Evolutionary conservation across 805 yeast genomes (phyloP).

Genomic region (Saccharomycopsis babjevae): DNA sequence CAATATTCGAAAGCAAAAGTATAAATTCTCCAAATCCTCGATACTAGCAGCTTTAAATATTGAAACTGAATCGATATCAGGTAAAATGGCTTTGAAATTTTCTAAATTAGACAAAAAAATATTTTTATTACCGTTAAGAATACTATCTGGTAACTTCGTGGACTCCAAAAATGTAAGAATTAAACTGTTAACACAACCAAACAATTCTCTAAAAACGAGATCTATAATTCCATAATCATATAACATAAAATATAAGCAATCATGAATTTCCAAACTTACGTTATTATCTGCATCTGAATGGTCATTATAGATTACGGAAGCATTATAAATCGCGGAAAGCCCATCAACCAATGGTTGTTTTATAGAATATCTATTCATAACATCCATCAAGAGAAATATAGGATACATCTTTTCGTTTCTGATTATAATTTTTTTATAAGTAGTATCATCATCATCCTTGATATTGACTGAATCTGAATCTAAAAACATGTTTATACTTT

Average conservation of each 20-base stretch:
- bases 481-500: background rate
- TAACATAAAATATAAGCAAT: background rate
- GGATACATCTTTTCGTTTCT: background rate
- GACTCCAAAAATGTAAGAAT: conserved; percentile 1
- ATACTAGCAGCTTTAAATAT: background rate
- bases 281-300: background rate
- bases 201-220: background rate
- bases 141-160: background rate
- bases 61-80: background rate
- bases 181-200: background rate
- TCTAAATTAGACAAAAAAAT: background rate
- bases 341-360: background rate
- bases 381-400: background rate
- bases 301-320: background rate
- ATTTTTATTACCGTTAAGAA: background rate
- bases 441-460: background rate
- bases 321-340: background rate
- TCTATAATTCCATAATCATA: background rate
- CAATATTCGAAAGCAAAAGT: background rate
- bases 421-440: background rate
- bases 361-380: background rate
- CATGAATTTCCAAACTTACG: background rate
- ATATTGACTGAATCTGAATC: background rate
- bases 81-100: background rate
- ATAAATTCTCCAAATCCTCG: background rate